These are phyloP conservation scores for Rhexocercosporidium sp. DNA, from an alignment of 2,329 filamentous ascomycete species.

Conservation along the genomic window DNA sequence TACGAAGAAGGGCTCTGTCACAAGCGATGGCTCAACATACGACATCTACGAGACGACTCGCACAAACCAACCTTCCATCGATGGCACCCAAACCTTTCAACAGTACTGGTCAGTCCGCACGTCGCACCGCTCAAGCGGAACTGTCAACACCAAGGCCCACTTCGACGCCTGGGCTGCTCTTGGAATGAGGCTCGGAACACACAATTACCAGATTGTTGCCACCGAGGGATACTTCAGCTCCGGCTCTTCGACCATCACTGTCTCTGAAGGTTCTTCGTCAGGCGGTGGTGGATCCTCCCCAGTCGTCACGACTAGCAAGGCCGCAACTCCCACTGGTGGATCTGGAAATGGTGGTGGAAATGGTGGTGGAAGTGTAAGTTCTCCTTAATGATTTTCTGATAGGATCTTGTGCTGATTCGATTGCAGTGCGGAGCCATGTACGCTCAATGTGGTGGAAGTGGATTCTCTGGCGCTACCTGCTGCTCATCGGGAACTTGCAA, in stretches of 20 bases:
- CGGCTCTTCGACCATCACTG: constrained; percentile 8
- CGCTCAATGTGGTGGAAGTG: not conserved
- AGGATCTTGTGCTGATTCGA: not conserved
- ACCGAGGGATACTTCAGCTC: constrained; percentile 12
- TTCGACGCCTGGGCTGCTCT: constrained; percentile 57
- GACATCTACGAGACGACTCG: constrained; percentile 48
- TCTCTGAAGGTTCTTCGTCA: not conserved
- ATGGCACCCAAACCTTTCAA: constrained; percentile 54
- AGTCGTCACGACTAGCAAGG: constrained; percentile 3
- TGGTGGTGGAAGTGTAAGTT: not conserved
- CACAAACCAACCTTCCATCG: constrained; percentile 50
- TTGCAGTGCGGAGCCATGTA: not conserved
- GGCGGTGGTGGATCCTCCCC: not conserved
- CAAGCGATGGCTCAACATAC: constrained; percentile 57
- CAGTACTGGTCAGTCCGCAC: constrained; percentile 60
- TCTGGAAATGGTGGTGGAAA: not conserved
- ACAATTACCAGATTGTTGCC: constrained; percentile 23
- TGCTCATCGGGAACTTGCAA: not conserved
- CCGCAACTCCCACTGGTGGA: not conserved
- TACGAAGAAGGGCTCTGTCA: constrained; percentile 55
- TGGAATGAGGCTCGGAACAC: constrained; percentile 53
- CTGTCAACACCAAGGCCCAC: constrained; percentile 54
- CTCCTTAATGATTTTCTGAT: not conserved
- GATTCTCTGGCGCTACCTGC: not conserved
- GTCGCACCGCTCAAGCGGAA: constrained; percentile 54